phyloP scores from a whole-genome alignment of 2,329 filamentous ascomycete genomes.

The Xylariales sp. region DNA sequence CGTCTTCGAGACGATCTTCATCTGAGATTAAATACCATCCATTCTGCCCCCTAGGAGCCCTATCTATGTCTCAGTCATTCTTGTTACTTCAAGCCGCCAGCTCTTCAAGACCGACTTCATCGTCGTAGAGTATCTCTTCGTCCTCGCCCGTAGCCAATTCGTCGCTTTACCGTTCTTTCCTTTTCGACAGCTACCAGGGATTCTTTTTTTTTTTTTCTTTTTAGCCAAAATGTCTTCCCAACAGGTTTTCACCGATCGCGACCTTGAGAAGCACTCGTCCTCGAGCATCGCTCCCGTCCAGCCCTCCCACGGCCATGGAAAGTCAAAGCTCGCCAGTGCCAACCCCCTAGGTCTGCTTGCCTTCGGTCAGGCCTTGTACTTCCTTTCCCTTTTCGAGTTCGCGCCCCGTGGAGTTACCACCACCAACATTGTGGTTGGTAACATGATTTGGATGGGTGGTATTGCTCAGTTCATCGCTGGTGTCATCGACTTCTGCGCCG shows the following conservation, averaged over 20 bases:
- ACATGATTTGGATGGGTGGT: slow-evolving; percentile 54
- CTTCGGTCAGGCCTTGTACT: slow-evolving; percentile 51
- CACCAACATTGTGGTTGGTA: slow-evolving; percentile 50
- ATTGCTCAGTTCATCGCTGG: slow-evolving; percentile 45
- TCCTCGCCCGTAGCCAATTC: slow-evolving; percentile 30
- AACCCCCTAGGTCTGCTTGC: slow-evolving; percentile 52
- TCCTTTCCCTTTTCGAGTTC: slow-evolving; percentile 43
- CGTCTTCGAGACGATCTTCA: slow-evolving; percentile 29
- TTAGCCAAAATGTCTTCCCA: slow-evolving; percentile 37
- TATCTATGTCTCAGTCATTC: slow-evolving; percentile 25
- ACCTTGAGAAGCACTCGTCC: slow-evolving; percentile 42
- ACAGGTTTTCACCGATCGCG: slow-evolving; percentile 40
- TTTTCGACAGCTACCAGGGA: slow-evolving; percentile 31
- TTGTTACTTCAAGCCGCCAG: slow-evolving; percentile 24
- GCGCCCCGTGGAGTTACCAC: slow-evolving; percentile 39
- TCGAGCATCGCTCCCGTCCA: slow-evolving; percentile 35
- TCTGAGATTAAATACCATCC: slow-evolving; percentile 40
- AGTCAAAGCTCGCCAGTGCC: slow-evolving; percentile 43
- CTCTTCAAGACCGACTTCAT: slow-evolving; percentile 30
- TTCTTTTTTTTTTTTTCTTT: slow-evolving; percentile 12
- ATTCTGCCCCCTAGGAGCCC: slow-evolving; percentile 27
- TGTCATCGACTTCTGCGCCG: slow-evolving; percentile 43
- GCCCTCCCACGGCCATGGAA: slow-evolving; percentile 29
- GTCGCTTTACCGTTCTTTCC: slow-evolving; percentile 22
- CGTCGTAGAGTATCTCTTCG: slow-evolving; percentile 38